phyloP scores from a whole-genome alignment of 495 filamentous ascomycete genomes.

The Hypoxylon rickii region DNA sequence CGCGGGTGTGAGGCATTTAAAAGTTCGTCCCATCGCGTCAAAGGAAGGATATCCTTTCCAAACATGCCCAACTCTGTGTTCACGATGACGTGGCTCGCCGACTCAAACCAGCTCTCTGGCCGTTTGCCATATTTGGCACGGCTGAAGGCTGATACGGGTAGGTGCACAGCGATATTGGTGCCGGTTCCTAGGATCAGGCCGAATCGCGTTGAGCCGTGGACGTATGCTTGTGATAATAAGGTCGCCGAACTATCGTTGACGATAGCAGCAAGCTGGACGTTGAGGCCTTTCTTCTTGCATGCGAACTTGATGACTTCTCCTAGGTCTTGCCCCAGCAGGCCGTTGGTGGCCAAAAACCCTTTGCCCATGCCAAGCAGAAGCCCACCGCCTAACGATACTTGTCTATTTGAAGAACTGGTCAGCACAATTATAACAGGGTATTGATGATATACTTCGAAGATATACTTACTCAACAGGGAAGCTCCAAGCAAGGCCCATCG shows the following conservation, averaged over 20 bases:
- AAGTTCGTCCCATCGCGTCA: slow-evolving; percentile 73
- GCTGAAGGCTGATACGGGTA: slow-evolving; percentile 58
- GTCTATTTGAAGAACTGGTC: slow-evolving; percentile 52
- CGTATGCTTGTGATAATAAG: slow-evolving; percentile 76
- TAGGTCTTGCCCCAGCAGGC: slow-evolving; percentile 55
- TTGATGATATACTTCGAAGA: too few species aligned
- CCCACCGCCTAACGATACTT: slow-evolving; percentile 75
- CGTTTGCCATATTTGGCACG: slow-evolving; percentile 55
- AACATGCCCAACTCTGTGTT: slow-evolving; percentile 91
- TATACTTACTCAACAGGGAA: slow-evolving; percentile 85
- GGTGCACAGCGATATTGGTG: slow-evolving; percentile 58
- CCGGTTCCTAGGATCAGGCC: slow-evolving; percentile 62
- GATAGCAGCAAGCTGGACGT: slow-evolving; percentile 74
- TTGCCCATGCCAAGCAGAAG: slow-evolving; percentile 85
- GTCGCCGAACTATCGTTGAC: slow-evolving; percentile 85
- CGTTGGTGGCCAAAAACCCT: slow-evolving; percentile 64
- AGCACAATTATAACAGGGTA: neutral
- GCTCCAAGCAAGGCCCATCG: slow-evolving; percentile 80
- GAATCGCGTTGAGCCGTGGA: slow-evolving; percentile 64
- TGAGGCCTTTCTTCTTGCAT: slow-evolving; percentile 48
- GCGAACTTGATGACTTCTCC: slow-evolving; percentile 57
- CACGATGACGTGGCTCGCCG: slow-evolving; percentile 63
- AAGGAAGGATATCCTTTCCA: slow-evolving; percentile 67
- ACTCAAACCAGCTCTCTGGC: slow-evolving; percentile 59
- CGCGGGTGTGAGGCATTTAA: slow-evolving; percentile 67